phyloP scores from a whole-genome alignment of 768 basidiomycete genomes.

The Agrocybe chaxingu region DNA sequence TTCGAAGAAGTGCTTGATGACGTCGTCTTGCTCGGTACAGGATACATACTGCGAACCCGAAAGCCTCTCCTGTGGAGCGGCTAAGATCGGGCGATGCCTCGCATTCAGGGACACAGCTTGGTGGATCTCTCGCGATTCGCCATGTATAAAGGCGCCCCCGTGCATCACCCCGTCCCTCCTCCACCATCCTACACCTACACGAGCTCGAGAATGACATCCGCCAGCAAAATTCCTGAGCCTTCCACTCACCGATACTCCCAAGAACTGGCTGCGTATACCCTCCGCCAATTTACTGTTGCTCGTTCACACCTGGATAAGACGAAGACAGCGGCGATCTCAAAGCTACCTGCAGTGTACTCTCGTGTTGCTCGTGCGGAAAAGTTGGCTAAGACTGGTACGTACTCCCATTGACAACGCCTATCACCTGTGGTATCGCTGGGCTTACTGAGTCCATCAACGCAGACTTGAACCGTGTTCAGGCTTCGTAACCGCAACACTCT shows the following conservation, averaged over 20 bases:
- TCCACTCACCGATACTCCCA: constrained; percentile 38
- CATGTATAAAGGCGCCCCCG: no score
- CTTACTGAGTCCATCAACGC: neutral
- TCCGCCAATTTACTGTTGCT: constrained; percentile 41
- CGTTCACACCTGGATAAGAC: constrained; percentile 27
- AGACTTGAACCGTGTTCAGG: constrained; percentile 1
- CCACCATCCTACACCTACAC: no score
- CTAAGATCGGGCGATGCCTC: no score
- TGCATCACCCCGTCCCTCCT: no score
- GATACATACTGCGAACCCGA: no score
- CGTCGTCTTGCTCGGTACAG: constrained; percentile 2
- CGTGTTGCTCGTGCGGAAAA: constrained; percentile 22
- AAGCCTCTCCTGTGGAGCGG: no score
- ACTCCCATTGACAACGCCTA: neutral
- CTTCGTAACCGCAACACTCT: no score
- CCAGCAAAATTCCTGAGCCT: neutral
- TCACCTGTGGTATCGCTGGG: neutral
- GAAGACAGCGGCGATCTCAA: constrained; percentile 30
- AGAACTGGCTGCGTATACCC: constrained; percentile 46
- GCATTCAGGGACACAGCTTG: no score
- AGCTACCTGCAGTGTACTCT: constrained; percentile 33
- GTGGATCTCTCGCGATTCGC: no score
- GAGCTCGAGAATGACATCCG: no score
- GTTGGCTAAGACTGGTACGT: constrained; percentile 8
- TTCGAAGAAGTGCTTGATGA: constrained; percentile 2